Evolutionary conservation across 2,329 filamentous ascomycete genomes (phyloP).

Genomic region (Talaromyces sp.): DNA sequence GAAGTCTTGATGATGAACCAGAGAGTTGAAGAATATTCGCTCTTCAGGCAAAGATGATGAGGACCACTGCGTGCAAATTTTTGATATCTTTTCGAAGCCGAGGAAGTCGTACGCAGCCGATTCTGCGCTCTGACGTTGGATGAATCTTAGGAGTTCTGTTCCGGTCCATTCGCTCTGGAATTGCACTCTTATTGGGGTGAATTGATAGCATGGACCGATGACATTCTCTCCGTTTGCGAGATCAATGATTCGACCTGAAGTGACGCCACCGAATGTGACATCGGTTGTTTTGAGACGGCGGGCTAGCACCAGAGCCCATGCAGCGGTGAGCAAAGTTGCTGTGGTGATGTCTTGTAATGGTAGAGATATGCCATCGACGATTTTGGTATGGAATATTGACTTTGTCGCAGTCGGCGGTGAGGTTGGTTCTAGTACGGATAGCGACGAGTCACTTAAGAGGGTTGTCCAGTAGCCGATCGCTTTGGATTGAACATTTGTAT

Average conservation of each 20-base stretch:
- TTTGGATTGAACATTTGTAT: background rate
- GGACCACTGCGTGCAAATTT: slow-evolving; percentile 46
- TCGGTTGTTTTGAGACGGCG: slow-evolving; percentile 63
- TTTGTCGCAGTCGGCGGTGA: background rate
- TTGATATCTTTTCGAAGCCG: slow-evolving; percentile 49
- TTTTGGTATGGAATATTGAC: slow-evolving; percentile 6
- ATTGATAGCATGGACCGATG: slow-evolving; percentile 47
- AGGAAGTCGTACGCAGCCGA: slow-evolving; percentile 53
- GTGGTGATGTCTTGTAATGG: slow-evolving; percentile 51
- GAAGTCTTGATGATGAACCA: slow-evolving; percentile 57
- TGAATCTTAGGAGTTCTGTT: slow-evolving; percentile 46
- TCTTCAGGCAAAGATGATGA: slow-evolving; percentile 23
- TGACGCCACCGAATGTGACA: slow-evolving; percentile 74
- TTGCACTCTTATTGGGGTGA: slow-evolving; percentile 55
- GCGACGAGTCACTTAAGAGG: background rate
- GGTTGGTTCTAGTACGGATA: background rate
- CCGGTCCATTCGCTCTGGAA: slow-evolving; percentile 50
- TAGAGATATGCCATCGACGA: background rate
- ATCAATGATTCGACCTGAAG: slow-evolving; percentile 76
- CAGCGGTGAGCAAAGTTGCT: slow-evolving; percentile 59
- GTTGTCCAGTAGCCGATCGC: slow-evolving; percentile 2
- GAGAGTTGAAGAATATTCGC: slow-evolving; percentile 51
- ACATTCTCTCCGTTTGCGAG: slow-evolving; percentile 52
- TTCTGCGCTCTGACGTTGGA: slow-evolving; percentile 54
- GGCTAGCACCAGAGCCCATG: slow-evolving; percentile 69